These are phyloP conservation scores for Rhizopogon vesiculosus DNA, from an alignment of 768 basidiomycete species.

Conservation along the genomic window DNA sequence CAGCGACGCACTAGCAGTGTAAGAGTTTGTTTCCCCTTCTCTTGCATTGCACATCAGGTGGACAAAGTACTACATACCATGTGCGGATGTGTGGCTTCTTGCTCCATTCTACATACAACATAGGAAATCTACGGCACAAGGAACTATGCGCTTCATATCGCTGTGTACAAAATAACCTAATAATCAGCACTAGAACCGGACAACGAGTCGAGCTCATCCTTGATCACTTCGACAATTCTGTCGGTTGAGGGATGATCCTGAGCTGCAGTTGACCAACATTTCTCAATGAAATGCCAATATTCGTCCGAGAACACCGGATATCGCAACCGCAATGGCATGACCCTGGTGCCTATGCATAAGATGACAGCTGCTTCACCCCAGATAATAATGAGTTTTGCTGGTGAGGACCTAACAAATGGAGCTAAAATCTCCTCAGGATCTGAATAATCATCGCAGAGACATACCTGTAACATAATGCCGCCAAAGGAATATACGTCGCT, in stretches of 20 bases:
- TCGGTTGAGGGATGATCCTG: background rate
- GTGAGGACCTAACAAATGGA: background rate
- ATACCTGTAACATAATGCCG: conserved; percentile 25
- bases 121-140: too few species aligned
- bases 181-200: background rate
- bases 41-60: too few species aligned
- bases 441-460: background rate
- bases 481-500: conserved; percentile 43
- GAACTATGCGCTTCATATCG: too few species aligned
- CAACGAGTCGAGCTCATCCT: background rate
- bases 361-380: conserved; percentile 13
- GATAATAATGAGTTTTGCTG: conserved; percentile 16
- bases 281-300: conserved; percentile 38
- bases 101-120: too few species aligned
- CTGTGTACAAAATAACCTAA: background rate
- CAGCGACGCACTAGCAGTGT: too few species aligned
- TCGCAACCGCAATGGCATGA: conserved; percentile 12
- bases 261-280: conserved; percentile 32
- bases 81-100: too few species aligned
- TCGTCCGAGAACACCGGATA: conserved; percentile 26
- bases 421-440: conserved; percentile 11
- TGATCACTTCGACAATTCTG: background rate
- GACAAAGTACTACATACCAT: too few species aligned
- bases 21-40: too few species aligned
- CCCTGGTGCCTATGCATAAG: conserved; percentile 9